Conservation (phyloP, 768 basidiomycete species). For the Neoboletus magnificus region DNA sequence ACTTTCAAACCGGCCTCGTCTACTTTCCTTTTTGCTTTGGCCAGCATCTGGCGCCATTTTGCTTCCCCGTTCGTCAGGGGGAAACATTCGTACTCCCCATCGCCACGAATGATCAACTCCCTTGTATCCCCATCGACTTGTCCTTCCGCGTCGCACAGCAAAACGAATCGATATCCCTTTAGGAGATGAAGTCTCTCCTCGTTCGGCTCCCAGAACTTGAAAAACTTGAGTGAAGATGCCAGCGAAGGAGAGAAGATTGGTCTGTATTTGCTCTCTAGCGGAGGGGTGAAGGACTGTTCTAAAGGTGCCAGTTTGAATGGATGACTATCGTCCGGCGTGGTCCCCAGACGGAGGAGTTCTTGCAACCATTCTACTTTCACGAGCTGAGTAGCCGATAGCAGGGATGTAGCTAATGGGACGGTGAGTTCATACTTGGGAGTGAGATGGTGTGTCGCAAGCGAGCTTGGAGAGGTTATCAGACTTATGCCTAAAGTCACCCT, state of each 20-base stretch:
- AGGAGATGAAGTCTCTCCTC: slow-evolving; percentile 60
- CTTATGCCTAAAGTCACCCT: slow-evolving; percentile 44
- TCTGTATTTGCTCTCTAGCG: slow-evolving; percentile 51
- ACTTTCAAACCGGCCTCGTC: slow-evolving; percentile 42
- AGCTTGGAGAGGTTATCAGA: slow-evolving; percentile 42
- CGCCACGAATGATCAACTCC: slow-evolving; percentile 54
- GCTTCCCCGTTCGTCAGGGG: slow-evolving; percentile 46
- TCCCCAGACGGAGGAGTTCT: slow-evolving; percentile 55
- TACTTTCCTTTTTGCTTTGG: slow-evolving; percentile 49
- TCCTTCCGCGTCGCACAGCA: slow-evolving; percentile 54
- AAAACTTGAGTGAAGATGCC: slow-evolving; percentile 43
- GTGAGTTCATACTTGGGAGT: slow-evolving; percentile 48
- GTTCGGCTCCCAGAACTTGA: slow-evolving; percentile 65
- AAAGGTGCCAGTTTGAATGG: slow-evolving; percentile 36
- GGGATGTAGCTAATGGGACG: slow-evolving; percentile 50
- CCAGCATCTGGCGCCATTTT: slow-evolving; percentile 52
- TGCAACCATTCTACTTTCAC: slow-evolving; percentile 68
- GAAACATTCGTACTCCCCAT: slow-evolving; percentile 62
- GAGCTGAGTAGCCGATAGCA: slow-evolving; percentile 55
- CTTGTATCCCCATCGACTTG: slow-evolving; percentile 47
- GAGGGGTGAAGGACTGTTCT: slow-evolving; percentile 51
- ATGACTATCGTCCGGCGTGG: slow-evolving; percentile 32
- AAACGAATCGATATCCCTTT: slow-evolving; percentile 52
- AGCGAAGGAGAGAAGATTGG: slow-evolving; percentile 56
- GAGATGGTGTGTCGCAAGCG: slow-evolving; percentile 64